phyloP scores from a whole-genome alignment of 768 basidiomycete species.

The Zangia roseola region DNA sequence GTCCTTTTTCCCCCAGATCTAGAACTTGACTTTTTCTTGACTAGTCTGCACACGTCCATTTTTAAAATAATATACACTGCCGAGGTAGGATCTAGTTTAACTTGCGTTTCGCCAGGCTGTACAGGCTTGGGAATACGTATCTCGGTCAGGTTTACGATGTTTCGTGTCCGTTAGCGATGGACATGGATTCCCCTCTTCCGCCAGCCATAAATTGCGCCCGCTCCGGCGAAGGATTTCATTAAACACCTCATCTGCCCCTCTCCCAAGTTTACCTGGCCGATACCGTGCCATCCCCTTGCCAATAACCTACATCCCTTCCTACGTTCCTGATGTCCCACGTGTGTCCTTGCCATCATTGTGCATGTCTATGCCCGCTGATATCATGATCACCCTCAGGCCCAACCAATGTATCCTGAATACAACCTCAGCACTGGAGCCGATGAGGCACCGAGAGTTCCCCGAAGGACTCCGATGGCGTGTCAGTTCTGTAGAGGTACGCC shows the following conservation, averaged over 20 bases:
- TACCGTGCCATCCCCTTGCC: neutral
- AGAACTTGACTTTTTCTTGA: constrained; percentile 25
- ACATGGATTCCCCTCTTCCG: constrained; percentile 13
- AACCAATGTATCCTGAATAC: constrained; percentile 20
- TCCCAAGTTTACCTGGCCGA: constrained; percentile 2
- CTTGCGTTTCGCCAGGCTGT: constrained; percentile 29
- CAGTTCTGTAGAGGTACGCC: constrained; percentile 64
- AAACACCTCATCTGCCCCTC: constrained; percentile 9
- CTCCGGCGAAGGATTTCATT: neutral
- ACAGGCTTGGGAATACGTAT: constrained; percentile 36
- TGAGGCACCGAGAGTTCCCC: constrained; percentile 32
- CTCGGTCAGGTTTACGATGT: constrained; percentile 28
- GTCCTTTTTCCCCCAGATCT: constrained; percentile 29
- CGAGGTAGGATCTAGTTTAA: constrained; percentile 16
- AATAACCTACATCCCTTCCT: neutral
- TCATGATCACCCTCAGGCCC: too few relatives aligned
- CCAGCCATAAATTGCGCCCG: constrained; percentile 31
- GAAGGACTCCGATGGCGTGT: constrained; percentile 69
- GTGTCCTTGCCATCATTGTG: constrained; percentile 1
- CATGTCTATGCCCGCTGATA: neutral
- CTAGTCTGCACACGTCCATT: constrained; percentile 17
- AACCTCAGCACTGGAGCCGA: constrained; percentile 14
- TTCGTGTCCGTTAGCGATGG: constrained; percentile 23
- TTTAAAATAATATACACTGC: constrained; percentile 31
- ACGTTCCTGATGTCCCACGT: constrained; percentile 34